Evolutionary conservation across 352 stramenopile species (phyloP).

Genomic region (Globisporangium okanoganense): DNA sequence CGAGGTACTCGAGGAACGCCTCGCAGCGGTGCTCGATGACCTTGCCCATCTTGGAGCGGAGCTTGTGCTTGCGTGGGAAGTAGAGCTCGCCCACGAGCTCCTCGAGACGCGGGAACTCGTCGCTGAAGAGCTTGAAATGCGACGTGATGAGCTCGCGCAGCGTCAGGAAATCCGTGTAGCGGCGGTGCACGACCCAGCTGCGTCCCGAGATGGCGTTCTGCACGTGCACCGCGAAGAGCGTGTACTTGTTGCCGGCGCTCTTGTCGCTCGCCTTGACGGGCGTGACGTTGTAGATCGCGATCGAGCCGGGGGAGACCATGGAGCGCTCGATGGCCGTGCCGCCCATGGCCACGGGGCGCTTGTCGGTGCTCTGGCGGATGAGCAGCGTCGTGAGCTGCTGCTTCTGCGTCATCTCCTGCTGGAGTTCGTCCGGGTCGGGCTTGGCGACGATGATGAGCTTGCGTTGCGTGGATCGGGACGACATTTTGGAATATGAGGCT

Average conservation of each 20-base stretch:
- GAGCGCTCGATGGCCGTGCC: constrained; percentile 60
- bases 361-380: constrained; percentile 35
- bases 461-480: constrained; percentile 15
- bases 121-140: constrained; percentile 52
- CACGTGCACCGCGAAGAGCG: constrained; percentile 59
- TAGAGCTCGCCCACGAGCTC: constrained; percentile 47
- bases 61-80: constrained; percentile 69
- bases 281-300: constrained; percentile 61
- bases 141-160: constrained; percentile 45
- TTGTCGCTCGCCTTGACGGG: constrained; percentile 29
- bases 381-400: constrained; percentile 32
- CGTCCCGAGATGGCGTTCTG: constrained; percentile 71
- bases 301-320: constrained; percentile 52
- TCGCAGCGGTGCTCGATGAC: constrained; percentile 60
- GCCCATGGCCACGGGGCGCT: constrained; percentile 43
- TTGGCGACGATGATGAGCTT: constrained; percentile 16
- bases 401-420: constrained; percentile 13
- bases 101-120: constrained; percentile 47
- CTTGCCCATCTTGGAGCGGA: constrained; percentile 44
- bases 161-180: constrained; percentile 61
- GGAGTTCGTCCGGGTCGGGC: constrained; percentile 13
- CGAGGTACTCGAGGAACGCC: constrained; percentile 62
- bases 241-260: constrained; percentile 33
- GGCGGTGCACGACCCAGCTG: constrained; percentile 67
- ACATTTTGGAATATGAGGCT: neutral